Conservation (phyloP, 2,329 filamentous ascomycete genomes). For the Aspergillus spinulosporus region DNA sequence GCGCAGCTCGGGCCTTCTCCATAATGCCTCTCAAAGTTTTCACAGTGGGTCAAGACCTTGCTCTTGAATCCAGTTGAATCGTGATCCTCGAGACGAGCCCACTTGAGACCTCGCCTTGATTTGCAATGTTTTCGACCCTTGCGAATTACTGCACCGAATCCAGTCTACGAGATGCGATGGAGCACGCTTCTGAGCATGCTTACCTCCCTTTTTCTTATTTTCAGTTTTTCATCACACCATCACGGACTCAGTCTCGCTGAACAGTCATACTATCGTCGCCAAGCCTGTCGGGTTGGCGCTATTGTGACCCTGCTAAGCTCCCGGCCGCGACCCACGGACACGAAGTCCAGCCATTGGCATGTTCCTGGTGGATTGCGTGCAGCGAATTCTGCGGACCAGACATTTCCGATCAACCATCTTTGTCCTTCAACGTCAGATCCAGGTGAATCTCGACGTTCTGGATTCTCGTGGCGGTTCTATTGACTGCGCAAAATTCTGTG, state of each 20-base stretch:
- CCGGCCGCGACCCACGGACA: conserved; percentile 19
- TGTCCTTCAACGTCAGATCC: conserved; percentile 8
- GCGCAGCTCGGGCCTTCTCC: neutral
- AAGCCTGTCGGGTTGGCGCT: no score
- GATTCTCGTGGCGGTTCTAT: neutral
- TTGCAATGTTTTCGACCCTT: neutral
- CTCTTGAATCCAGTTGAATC: neutral
- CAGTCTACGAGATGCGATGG: neutral
- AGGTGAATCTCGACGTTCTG: conserved; percentile 4
- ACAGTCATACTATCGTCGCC: no score
- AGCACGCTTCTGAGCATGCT: no score
- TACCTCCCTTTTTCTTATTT: neutral
- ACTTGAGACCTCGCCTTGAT: neutral
- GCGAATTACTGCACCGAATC: neutral
- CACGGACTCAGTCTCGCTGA: no score
- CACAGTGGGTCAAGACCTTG: neutral
- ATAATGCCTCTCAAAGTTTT: neutral
- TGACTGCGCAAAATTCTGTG: neutral
- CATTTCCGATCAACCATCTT: conserved; percentile 20
- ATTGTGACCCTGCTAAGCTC: conserved; percentile 15
- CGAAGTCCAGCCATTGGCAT: conserved; percentile 12
- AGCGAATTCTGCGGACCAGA: conserved; percentile 21
- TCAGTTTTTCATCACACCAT: neutral
- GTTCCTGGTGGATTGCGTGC: conserved; percentile 15
- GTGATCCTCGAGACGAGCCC: neutral